Conservation (phyloP, 768 basidiomycete genomes). For the Russula dissimulans region DNA sequence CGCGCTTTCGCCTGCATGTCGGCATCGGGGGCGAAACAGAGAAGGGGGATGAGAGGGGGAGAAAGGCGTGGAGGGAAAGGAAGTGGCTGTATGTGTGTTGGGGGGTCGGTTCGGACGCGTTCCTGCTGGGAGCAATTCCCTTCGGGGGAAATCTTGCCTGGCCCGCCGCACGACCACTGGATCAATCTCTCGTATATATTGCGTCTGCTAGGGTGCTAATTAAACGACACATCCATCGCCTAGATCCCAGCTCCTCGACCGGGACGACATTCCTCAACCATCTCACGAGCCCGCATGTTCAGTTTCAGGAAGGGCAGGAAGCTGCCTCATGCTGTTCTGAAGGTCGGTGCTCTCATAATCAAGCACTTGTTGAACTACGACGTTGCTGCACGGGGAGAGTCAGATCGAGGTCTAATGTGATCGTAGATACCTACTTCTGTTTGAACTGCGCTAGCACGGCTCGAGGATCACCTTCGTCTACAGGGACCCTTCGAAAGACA, state of each 20-base stretch:
- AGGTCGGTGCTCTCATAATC: constrained; percentile 29
- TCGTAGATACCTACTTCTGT: constrained; percentile 39
- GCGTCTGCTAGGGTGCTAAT: too few species aligned
- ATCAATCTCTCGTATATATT: not conserved
- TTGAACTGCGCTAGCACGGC: constrained; percentile 54
- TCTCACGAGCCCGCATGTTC: not conserved
- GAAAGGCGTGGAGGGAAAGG: constrained; percentile 18
- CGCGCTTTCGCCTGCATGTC: constrained; percentile 83
- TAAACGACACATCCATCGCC: too few species aligned
- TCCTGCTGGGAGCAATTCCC: constrained; percentile 2
- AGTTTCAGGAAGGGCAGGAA: not conserved
- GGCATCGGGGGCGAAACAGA: constrained; percentile 46
- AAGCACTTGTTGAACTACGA: constrained; percentile 46
- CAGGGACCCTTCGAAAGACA: constrained; percentile 7
- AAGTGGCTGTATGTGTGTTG: constrained; percentile 14
- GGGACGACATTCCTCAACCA: too few species aligned
- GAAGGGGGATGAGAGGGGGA: constrained; percentile 18
- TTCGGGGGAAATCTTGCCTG: not conserved
- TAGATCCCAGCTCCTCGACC: too few species aligned
- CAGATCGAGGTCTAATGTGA: not conserved
- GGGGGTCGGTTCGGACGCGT: constrained; percentile 17
- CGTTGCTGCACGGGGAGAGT: constrained; percentile 33
- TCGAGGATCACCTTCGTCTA: constrained; percentile 40
- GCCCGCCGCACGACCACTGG: not conserved
- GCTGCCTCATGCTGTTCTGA: not conserved